Evolutionary conservation across 83 land plant species (phyloP), one percentile per base, ranked within the genome.

Genomic region (Diphasiastrum complanatum): DNA sequence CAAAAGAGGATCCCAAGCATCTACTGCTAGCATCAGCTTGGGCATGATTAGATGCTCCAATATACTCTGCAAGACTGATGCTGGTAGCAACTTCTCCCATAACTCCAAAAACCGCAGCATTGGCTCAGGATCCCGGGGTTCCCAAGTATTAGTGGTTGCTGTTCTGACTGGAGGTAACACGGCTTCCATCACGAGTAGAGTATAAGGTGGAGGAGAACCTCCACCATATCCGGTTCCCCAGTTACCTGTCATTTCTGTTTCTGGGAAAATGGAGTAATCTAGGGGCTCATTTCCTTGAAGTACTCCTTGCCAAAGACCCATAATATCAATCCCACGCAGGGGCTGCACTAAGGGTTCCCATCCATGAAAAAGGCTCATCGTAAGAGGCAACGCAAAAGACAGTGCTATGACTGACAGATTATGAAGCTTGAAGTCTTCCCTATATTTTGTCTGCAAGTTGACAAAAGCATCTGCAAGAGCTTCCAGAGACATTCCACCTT

Each of bases 311-410:
- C 96, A 93, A 25, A 60, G 50, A 4, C 61, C 51, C 57, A 93
- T 67, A 1, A 86, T 45, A 31, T 79, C 82, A 27, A 81, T 24
- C 5, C 89, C 89, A 67, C 89, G 85, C 0, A 38, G 66, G 1
- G 97, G 99, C 19, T 86, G 79, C 45, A 70, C 76, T 35, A 93
- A 78, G 5, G 97, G 97, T 33, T 93, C 80, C 99, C 99, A 93
- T 5, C 89, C 92, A 40, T 86, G 82, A 56, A 93, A 93, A 45
- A 78, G 74, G 20, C 74, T 62, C 6, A 80, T 56, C 25, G 89
- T 68, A 40, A 85, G 46, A 0, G 96, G 96, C 16, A 78, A 49
- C 4, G 88, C 92, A 65, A 60, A 80, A 0, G 99, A 76, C 46
- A 90, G 79, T 5, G 92, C 99, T 60, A 93, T 78, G 59, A 71